phyloP scores from a whole-genome alignment of 352 stramenopile genomes.

The Globisporangium nagaii region DNA sequence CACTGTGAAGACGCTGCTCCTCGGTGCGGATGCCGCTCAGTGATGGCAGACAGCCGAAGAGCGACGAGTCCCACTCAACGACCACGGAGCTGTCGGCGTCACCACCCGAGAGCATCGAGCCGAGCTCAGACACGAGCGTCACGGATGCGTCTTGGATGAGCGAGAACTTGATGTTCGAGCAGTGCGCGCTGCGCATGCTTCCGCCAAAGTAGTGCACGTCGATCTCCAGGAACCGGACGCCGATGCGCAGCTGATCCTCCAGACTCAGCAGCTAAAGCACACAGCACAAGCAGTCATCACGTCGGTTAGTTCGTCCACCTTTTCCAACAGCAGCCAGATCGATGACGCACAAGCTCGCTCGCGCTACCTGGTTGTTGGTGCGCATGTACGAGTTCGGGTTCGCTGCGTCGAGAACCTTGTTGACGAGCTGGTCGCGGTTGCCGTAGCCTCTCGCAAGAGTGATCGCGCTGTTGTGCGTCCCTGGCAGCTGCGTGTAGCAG shows the following conservation, averaged over 20 bases:
- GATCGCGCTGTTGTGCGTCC: constrained; percentile 75
- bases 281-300: neutral
- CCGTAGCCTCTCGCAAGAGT: constrained; percentile 64
- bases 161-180: constrained; percentile 50
- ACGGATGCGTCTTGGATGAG: constrained; percentile 47
- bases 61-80: constrained; percentile 50
- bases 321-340: too few species aligned
- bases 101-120: constrained; percentile 28
- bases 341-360: too few species aligned
- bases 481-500: constrained; percentile 60
- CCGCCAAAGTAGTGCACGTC: constrained; percentile 78
- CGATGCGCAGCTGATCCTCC: constrained; percentile 75
- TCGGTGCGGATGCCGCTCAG: constrained; percentile 73
- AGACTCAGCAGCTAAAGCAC: constrained; percentile 44
- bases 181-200: constrained; percentile 69
- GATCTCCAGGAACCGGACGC: constrained; percentile 71
- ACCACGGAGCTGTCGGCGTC: constrained; percentile 12
- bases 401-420: constrained; percentile 44
- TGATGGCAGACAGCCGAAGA: constrained; percentile 74
- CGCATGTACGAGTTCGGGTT: constrained; percentile 52
- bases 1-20: constrained; percentile 40
- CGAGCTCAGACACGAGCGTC: constrained; percentile 26
- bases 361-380: constrained; percentile 68
- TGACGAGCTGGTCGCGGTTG: constrained; percentile 72
- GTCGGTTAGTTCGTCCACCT: neutral